Evolutionary conservation across 148 eudicot species (phyloP).

Genomic region (Amaranthus hypochondriacus): DNA sequence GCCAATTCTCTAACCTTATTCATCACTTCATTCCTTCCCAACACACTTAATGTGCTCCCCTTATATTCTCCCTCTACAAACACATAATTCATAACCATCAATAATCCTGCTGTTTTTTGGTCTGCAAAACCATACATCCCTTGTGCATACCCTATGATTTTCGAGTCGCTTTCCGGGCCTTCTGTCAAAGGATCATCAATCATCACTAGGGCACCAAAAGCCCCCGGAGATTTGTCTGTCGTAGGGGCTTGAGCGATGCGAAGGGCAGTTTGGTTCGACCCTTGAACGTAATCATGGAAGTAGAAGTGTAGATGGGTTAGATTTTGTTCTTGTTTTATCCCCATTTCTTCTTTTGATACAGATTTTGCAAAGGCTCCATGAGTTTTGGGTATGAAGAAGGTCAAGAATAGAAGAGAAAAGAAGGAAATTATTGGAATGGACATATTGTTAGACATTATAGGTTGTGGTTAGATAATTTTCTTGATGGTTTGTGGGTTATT

Average conservation of each 20-base stretch:
- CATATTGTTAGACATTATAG: slow-evolving; percentile 1
- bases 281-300: slow-evolving; percentile 35
- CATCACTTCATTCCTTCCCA: slow-evolving; percentile 29
- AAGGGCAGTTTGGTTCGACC: slow-evolving; percentile 24
- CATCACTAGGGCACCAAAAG: slow-evolving; percentile 30
- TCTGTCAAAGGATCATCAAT: slow-evolving; percentile 37
- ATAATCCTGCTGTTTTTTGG: slow-evolving; percentile 8
- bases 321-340: slow-evolving; percentile 13
- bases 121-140: slow-evolving; percentile 37
- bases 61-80: slow-evolving; percentile 29
- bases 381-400: slow-evolving; percentile 6
- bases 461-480: not conserved
- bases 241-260: slow-evolving; percentile 23
- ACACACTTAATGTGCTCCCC: slow-evolving; percentile 32
- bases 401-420: slow-evolving; percentile 6
- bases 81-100: slow-evolving; percentile 28
- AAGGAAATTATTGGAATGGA: slow-evolving; percentile 1
- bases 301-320: slow-evolving; percentile 36
- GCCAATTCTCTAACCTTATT: slow-evolving; percentile 27
- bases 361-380: slow-evolving; percentile 15
- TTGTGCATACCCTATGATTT: slow-evolving; percentile 33
- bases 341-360: slow-evolving; percentile 29
- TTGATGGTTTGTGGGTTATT: not conserved
- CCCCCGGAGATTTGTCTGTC: slow-evolving; percentile 6
- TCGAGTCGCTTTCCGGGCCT: slow-evolving; percentile 27